Base-by-base conservation (phyloP, 306 rosid genomes). In the Quercus gilva region DNA sequence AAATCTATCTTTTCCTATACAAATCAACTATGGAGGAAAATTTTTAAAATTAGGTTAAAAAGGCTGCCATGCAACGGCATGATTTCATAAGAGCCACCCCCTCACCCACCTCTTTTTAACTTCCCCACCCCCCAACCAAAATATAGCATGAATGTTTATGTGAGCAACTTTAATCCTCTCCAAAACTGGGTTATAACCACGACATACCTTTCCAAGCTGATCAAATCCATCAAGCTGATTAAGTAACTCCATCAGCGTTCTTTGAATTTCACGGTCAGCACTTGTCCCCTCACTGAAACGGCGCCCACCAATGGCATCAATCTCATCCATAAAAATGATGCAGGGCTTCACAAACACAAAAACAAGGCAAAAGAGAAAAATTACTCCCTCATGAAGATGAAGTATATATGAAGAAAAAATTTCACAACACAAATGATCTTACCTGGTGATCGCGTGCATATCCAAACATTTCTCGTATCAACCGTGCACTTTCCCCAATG, bases 371-470 rank as follows among this genome's bases (percentile, higher is more conserved):
- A 75, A 57, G 25, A 65, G 78, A 17, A 64, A 85, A 85, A 76
- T 31, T 55, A 78, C 33, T 72, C 60, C 23, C 14, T 45, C 20
- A 55, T 60, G 70, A 19, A 78, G 19, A 78, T 19, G 74, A 35
- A 67, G 49, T 45, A 51, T n/a, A 55, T 1, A 65, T 25, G 8
- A 80, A 77, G 67, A 71, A 71, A 67, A 73, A 13, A 72, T 49
- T 68, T 25, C 7, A 9, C 15, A 31, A n/a, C 9, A 28, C 69
- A 75, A 69, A 71, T 67, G 53, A 79, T 69, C 86, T 71, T 78
- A 95, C 99, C 89, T 93, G 99, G 81, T 96, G 99, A 88, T 93
- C 98, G 69, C 97, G 99, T 73, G 99, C 99, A 82, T 96, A 96
- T 60, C 93, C 96, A 88, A 96, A 96, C 99, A 93, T 96, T 84